Evolutionary conservation across 768 basidiomycete genomes (phyloP), one percentile per base, ranked within the genome.

Genomic region (Melanogaster broomeanus): DNA sequence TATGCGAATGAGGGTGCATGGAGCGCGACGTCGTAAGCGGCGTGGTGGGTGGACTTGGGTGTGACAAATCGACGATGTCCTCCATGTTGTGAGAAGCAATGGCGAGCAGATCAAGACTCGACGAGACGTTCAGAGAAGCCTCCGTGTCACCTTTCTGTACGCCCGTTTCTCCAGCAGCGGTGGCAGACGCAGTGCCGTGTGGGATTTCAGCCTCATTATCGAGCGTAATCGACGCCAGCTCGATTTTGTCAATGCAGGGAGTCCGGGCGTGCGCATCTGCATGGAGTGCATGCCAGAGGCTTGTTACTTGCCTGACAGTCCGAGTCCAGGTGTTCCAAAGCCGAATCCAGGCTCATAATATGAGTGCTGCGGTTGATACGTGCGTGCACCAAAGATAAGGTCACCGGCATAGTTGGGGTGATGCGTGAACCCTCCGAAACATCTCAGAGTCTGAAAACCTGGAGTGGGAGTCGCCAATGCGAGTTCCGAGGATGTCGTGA

Each of bases 401-500:
- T 92, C 90, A 11, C 90, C 90, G 25, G 90, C 90, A 63, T 87
- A 87, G 64, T 76, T 84, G 35, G 90, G 91, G 64, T 92, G 90
- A 58, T 91, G 87, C 15, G 87, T 88, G 73, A 88, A 90, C 4
- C 88, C 88, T 49, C 86, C 74, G 68, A 84, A 76, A 78, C 72
- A 77, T 68, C 52, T 77, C 77, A 40, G 82, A 85, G 62, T 88
- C 86, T 5, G 85, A 87, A 67, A 88, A 88, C 16, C 85, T 78
- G 39, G 82, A 83, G 61, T 86, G 83, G 9, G 78, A 72, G 50
- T 87, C 84, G 5, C 78, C 81, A n/a, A 81, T 64, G 42, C 87
- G 86, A 24, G 79, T 75, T 51, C 89, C 88, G 5, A 84, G 84
- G 12, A 82, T 81, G 63, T 87, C 84, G 55, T 81, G 74, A 22